These are phyloP conservation scores for Chrysosporium queenslandicum DNA, from an alignment of 2,329 filamentous ascomycete species.

Conservation along the genomic window DNA sequence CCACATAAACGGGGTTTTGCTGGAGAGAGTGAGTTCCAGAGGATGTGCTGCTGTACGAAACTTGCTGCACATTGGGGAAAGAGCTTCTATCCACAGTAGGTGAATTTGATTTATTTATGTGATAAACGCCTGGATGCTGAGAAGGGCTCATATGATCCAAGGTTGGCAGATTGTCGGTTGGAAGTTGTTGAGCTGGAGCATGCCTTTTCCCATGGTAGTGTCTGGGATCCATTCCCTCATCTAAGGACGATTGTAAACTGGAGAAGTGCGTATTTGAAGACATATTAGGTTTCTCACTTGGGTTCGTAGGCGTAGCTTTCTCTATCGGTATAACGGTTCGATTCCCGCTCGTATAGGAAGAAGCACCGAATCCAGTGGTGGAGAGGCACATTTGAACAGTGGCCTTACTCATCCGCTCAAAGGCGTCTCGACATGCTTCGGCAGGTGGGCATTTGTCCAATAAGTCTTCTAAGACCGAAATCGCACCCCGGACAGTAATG, in stretches of 20 bases:
- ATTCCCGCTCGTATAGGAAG: conserved; percentile 12
- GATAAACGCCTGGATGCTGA: background rate
- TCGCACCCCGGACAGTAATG: conserved; percentile 86
- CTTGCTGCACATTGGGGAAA: conserved; percentile 1
- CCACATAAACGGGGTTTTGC: background rate
- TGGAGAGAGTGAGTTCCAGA: background rate
- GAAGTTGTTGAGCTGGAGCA: background rate
- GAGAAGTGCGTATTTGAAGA: background rate
- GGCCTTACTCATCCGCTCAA: conserved; percentile 87
- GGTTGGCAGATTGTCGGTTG: background rate
- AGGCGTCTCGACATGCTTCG: conserved; percentile 87
- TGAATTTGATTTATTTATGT: background rate
- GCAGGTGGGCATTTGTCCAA: conserved; percentile 92
- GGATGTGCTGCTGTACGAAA: background rate
- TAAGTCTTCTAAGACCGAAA: conserved; percentile 80
- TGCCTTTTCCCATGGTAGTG: background rate
- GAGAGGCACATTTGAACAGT: conserved; percentile 92
- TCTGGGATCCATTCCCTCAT: background rate
- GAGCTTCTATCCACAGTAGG: background rate
- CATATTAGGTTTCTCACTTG: too few relatives aligned
- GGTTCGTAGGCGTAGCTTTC: too few relatives aligned
- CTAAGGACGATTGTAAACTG: background rate
- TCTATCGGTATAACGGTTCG: background rate
- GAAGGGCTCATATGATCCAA: background rate
- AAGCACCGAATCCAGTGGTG: conserved; percentile 65